These are phyloP conservation scores for Adenanthera pavonina DNA, from an alignment of 306 rosid species.

Conservation along the genomic window DNA sequence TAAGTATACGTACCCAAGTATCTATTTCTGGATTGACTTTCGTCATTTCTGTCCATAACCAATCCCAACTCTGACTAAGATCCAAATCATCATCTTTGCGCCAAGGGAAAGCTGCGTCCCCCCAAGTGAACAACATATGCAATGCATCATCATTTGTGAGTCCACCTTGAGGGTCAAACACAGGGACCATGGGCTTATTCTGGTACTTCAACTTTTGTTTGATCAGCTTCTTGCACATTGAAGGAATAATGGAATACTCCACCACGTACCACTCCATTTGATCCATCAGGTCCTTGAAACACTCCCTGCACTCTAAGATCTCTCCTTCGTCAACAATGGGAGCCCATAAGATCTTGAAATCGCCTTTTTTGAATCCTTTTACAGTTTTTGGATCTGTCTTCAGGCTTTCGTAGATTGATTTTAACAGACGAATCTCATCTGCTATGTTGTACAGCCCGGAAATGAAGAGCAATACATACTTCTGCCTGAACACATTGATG, in stretches of 20 bases:
- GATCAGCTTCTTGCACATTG: conserved; percentile 43
- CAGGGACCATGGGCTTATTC: conserved; percentile 53
- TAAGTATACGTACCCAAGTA: conserved; percentile 39
- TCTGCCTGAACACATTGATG: conserved; percentile 43
- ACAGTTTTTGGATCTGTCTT: conserved; percentile 36
- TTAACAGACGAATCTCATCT: conserved; percentile 48
- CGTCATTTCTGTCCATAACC: conserved; percentile 53
- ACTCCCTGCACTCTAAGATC: no score
- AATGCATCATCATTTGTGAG: conserved; percentile 38
- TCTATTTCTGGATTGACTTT: conserved; percentile 39
- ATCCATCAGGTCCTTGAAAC: conserved; percentile 33
- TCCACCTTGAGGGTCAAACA: conserved; percentile 45
- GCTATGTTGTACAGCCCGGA: conserved; percentile 47
- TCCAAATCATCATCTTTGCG: conserved; percentile 39
- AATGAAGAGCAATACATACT: conserved; percentile 44
- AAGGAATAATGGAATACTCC: conserved; percentile 4
- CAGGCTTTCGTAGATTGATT: conserved; percentile 28
- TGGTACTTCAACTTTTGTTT: conserved; percentile 36
- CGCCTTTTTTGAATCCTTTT: conserved; percentile 46
- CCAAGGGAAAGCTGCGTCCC: conserved; percentile 51
- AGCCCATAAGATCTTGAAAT: conserved; percentile 49
- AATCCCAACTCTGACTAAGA: conserved; percentile 47
- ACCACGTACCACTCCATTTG: conserved; percentile 30
- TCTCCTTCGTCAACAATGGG: conserved; percentile 45
- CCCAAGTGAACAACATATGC: conserved; percentile 57